A percentile compares a stretch with the other conserved stretches of the same genome.
These are phyloP conservation scores for Logfia minima DNA, from an alignment of 129 eudicot genomes.

Conservation along the genomic window DNA sequence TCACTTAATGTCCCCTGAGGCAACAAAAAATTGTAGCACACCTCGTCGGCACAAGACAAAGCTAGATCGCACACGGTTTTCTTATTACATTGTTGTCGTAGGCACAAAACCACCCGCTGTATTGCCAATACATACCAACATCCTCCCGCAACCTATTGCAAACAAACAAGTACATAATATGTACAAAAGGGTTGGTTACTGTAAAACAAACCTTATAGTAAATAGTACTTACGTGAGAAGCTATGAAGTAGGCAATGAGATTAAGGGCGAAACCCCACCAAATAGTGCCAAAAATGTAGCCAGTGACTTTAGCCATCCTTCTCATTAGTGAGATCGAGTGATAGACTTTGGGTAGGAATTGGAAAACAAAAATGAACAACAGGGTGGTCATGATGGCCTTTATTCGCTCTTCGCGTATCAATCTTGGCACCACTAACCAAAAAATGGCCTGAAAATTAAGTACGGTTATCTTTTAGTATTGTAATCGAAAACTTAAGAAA, in stretches of 20 bases:
- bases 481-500: not conserved
- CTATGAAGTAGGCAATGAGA: constrained; percentile 90
- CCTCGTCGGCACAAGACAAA: constrained; percentile 67
- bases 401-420: constrained; percentile 66
- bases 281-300: constrained; percentile 90
- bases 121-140: constrained; percentile 93
- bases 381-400: constrained; percentile 75
- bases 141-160: constrained; percentile 76
- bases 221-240: constrained; percentile 67
- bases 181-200: not conserved
- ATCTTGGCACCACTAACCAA: constrained; percentile 71
- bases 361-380: constrained; percentile 67
- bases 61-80: constrained; percentile 47
- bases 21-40: constrained; percentile 61
- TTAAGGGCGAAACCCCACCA: constrained; percentile 98
- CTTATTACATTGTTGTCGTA: constrained; percentile 56
- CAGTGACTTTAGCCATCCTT: constrained; percentile 91
- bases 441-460: constrained; percentile 55
- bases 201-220: not conserved
- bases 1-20: constrained; percentile 40
- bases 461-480: not conserved
- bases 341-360: constrained; percentile 77
- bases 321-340: constrained; percentile 72
- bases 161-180: not conserved
- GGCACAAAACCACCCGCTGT: constrained; percentile 79